Conservation (phyloP, 106 monocot species). For the Gastrodia elata region DNA sequence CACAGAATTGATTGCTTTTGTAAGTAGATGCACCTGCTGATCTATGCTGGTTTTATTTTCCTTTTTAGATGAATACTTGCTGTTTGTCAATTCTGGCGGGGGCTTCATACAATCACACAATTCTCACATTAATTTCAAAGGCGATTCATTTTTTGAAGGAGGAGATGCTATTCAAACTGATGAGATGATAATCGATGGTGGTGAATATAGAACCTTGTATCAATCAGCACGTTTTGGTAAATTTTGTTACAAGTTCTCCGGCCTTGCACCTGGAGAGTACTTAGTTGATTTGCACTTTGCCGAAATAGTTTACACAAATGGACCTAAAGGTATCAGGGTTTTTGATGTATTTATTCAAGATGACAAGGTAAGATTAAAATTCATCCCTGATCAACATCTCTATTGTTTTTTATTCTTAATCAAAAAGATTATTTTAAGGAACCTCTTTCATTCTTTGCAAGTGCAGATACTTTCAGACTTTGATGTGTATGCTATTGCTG, state of each 20-base stretch:
- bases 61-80: constrained; percentile 40
- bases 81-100: constrained; percentile 75
- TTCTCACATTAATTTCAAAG: constrained; percentile 13
- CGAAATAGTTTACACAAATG: constrained; percentile 68
- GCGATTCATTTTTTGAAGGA: constrained; percentile 65
- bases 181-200: constrained; percentile 38
- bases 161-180: constrained; percentile 48
- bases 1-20: too few relatives aligned
- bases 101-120: constrained; percentile 13
- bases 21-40: too few relatives aligned
- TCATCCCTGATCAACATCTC: not conserved
- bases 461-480: constrained; percentile 61
- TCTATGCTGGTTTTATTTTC: constrained; percentile 3
- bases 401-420: not conserved
- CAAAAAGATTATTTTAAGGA: not conserved
- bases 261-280: constrained; percentile 49
- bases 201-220: constrained; percentile 45
- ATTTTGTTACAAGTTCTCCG: constrained; percentile 59
- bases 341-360: constrained; percentile 76
- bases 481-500: constrained; percentile 67
- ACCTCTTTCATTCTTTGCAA: constrained; percentile 5
- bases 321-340: constrained; percentile 73
- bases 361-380: constrained; percentile 35
- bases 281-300: constrained; percentile 77
- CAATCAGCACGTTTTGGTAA: constrained; percentile 66